Evolutionary conservation across 2,329 filamentous ascomycete species (phyloP), one percentile per base, ranked within the genome.

Genomic region (Lecanicillium sp.): DNA sequence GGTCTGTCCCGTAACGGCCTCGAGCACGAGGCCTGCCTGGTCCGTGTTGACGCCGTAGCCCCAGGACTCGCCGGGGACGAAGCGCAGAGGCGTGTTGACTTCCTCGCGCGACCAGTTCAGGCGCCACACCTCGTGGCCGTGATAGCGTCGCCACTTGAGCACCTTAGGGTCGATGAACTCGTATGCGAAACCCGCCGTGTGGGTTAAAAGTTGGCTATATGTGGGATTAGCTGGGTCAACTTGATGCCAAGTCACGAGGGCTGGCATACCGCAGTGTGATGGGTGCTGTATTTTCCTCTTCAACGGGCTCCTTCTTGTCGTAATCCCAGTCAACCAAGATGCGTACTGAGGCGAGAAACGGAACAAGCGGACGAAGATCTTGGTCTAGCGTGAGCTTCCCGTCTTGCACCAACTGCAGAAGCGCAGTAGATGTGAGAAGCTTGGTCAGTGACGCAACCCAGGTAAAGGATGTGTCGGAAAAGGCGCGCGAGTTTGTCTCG

Each of bases 101-200:
- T 60, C 60, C 10, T 63, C 62, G n/a, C 58, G 42, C 3, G 53
- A 56, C 38, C 53, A 59, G n/a, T 53, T 44, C 24, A 59, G 49
- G n/a, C 57, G 52, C 20, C 53, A 54, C 5, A 52, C 51, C 1
- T 54, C 54, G 19, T 58, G 56, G 14, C 61, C 62, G 10, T 56
- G 56, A 14, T 53, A 57, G 19, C 43, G 29, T 1, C 63, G 57
- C 65, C 66, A 73, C 3, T 56, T 58, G 0, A 51, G 46, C 1
- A 66, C 44, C 5, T 56, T 57, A 0, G 68, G 62, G 37, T 68
- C 59, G 12, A 60, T 55, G 8, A 56, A 14, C 32, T 68, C 66
- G 54, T 72, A 69, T 5, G 58, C 60, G 1, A 72, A 41, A 3
- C 72, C 72, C 14, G 59, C 57, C 0, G 68, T 65, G 54, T 75